Base-by-base conservation (phyloP, 306 rosid genomes). In the Purshia tridentata region DNA sequence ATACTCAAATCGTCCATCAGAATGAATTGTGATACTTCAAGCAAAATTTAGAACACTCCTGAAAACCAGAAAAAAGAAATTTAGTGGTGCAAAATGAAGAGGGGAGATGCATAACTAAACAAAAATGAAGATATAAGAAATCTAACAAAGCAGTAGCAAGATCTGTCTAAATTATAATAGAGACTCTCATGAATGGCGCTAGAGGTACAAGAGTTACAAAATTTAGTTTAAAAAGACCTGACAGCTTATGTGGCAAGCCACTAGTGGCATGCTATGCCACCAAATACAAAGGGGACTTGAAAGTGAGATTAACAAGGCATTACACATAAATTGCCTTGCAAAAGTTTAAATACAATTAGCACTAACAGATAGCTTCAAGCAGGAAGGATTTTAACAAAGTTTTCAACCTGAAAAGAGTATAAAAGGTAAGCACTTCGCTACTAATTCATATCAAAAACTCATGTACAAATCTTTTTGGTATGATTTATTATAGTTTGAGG, bases 1-100 rank as follows among this genome's bases (percentile, higher is more conserved):
- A 46, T 76, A 81, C 80, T 79, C 77, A 77, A 83, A 75, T 80
- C 82, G 49, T 92, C 94, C 96, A 88, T 88, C 54, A 22, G 46
- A 83, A 67, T 35, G 35, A 65, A 67, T 54, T n/a, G 68, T 57
- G 69, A 74, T 74, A 53, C 22, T 48, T 59, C 52, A 48, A 66
- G 59, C 66, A 46, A 69, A 67, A 63, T 70, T 68, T 35, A 61
- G 50, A 54, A 58, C 20, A 81, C 84, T 64, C 91, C 97, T 89
- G 87, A 82, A 77, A 88, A 54, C 8, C 8, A 46, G 55, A 23
- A 51, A 84, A 76, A 59, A 5, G 51, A 29, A 10, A 72, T 73
- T 56, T 59, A 46, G 57, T 46, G 39, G 59, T 35, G 53, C 52
- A 60, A 62, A 63, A 66, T 61, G 52, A 57, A 80, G 12, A 41